Percentiles rank a stretch among this genome's conserved stretches.
Evolutionary conservation across 306 rosid species (phyloP).

Genomic region (Chamaecrista fasciculata): DNA sequence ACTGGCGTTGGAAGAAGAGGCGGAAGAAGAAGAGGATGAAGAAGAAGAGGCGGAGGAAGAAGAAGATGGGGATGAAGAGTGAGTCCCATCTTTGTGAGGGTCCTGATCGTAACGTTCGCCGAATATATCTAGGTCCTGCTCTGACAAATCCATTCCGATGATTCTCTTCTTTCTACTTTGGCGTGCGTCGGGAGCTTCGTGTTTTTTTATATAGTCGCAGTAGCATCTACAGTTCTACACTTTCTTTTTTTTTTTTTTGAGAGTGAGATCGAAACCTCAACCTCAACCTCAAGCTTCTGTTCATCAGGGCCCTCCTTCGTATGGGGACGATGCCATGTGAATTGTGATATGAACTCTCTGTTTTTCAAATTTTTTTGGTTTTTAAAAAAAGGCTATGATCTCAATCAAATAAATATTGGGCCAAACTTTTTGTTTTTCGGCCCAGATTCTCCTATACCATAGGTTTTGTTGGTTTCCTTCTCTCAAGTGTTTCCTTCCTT

Average conservation of each 20-base stretch:
- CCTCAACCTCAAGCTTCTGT: neutral
- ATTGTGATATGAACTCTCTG: no score
- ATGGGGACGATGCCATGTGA: neutral
- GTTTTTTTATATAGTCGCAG: neutral
- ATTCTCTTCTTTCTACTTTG: neutral
- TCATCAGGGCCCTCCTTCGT: neutral
- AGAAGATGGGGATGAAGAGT: constrained; percentile 60
- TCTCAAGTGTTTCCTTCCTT: no score
- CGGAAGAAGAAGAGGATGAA: constrained; percentile 57
- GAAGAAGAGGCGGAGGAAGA: constrained; percentile 49
- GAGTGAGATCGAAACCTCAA: neutral
- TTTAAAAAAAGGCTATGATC: no score
- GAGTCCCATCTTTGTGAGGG: constrained; percentile 49
- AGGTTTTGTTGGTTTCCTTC: no score
- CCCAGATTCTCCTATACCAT: no score
- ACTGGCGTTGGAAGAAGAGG: constrained; percentile 66
- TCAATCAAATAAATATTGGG: no score
- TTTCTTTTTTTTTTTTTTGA: neutral
- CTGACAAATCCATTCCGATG: constrained; percentile 60
- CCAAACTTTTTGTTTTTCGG: no score
- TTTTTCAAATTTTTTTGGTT: no score
- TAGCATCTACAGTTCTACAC: neutral
- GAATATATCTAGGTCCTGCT: constrained; percentile 68
- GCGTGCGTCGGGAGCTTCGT: neutral
- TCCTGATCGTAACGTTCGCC: constrained; percentile 54